Base-by-base conservation (phyloP, 345 rosid species). In the Eucalyptus sideroxylon region DNA sequence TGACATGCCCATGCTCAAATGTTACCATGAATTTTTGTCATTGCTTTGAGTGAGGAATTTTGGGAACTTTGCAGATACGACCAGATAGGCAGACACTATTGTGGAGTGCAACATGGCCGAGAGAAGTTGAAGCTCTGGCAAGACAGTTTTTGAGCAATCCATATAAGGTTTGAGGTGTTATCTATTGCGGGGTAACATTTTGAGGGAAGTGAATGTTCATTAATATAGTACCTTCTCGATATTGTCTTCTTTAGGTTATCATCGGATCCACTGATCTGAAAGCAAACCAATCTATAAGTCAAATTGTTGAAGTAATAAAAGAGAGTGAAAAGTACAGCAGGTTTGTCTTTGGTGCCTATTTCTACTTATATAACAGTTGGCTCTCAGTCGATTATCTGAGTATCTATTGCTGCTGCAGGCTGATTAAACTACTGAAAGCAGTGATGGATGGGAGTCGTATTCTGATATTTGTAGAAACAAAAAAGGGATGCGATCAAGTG, bases 61-160 rank as follows among this genome's bases (percentile, higher is more conserved):
- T 88, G 30, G 31, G 51, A 26, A 24, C 44, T 89, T 44, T 86
- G 86, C 94, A 98, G 99, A 95, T 97, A 89, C 97, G 99, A 88
- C 99, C 99, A 83, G 99, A 98, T 92, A 95, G 99, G 89, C 99
- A 98, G 90, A 98, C 99, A 50, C 92, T 98, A 87, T 97, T 95
- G 88, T 98, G 99, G 99, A 98, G 99, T 93, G 99, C 99, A 88
- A 98, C 99, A 89, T 98, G 99, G 99, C 99, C 99, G 77, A 96
- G 92, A 89, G 99, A 97, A 90, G 99, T 98, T 92, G 99, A 95
- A 91, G 90, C 94, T 90, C 94, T 98, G 86, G 98, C 99, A 6
- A 95, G 97, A 92, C 99, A 97, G 92, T 98, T 98, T 91, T 92
- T 98, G 88, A 92, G 94, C 60, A 96, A 97, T 94, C 94, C 99